Conservation (phyloP, 208 protist species). For the Wallacemonas sp. region DNA sequence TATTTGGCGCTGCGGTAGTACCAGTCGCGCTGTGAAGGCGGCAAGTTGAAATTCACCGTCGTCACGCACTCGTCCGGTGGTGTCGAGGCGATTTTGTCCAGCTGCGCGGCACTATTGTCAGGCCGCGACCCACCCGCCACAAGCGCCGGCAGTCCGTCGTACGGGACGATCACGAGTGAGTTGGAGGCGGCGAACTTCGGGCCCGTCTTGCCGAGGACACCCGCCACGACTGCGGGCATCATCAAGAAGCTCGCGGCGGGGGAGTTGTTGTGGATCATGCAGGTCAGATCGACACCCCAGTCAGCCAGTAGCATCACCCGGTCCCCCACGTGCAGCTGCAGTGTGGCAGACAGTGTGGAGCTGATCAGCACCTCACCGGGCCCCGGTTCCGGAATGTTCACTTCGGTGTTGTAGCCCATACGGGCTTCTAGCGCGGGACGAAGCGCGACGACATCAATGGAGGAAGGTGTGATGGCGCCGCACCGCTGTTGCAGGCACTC, state of each 20-base stretch:
- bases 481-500: constrained; percentile 14
- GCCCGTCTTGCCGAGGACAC: constrained; percentile 11
- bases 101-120: background rate
- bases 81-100: constrained; percentile 13
- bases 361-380: constrained; percentile 14
- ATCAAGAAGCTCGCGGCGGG: constrained; percentile 7
- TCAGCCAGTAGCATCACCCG: constrained; percentile 26
- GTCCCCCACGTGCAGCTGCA: constrained; percentile 24
- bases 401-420: constrained; percentile 38
- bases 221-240: constrained; percentile 23
- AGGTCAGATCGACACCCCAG: background rate
- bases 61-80: constrained; percentile 30
- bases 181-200: constrained; percentile 25
- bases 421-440: constrained; percentile 23
- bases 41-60: constrained; percentile 50
- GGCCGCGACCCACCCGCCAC: constrained; percentile 33
- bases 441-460: constrained; percentile 11
- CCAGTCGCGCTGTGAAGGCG: constrained; percentile 19
- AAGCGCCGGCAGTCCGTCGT: constrained; percentile 13
- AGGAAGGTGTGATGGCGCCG: background rate
- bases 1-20: constrained; percentile 46
- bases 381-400: background rate
- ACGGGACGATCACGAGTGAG: constrained; percentile 32
- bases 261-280: constrained; percentile 8
- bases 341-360: constrained; percentile 9